Base-by-base conservation (phyloP, 2,329 filamentous ascomycete species). In the Cyanodermella asteris region DNA sequence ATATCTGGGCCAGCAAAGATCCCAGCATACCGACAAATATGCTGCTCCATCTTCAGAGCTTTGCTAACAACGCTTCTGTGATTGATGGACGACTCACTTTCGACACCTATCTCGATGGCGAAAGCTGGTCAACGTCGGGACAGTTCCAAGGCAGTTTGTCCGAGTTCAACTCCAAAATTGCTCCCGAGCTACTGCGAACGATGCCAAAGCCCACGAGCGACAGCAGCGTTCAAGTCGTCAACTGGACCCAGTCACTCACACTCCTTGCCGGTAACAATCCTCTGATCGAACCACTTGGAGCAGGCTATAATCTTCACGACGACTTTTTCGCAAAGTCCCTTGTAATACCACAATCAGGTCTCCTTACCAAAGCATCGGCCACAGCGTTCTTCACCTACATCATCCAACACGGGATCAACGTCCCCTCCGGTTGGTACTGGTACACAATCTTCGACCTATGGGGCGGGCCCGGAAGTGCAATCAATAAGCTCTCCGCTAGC, bases 31-130 rank as follows among this genome's bases (percentile, higher is more conserved):
- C 34, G 3, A 34, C 35, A 14, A 20, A 29, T 6, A 37, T 41
- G 4, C 53, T 54, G 35, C 34, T 47, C 7, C 43, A 49, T 33
- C 38, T 55, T 12, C 51, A 56, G 33, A 37, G 46, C 6, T 47
- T 50, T 18, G 45, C 45, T 11, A 42, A 41, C 15, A 53, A 50
- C 23, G 42, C 43, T 4, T 41, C 49, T 3, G 38, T 53, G 2
- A 37, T 56, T 6, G 51, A 52, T 25, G 37, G 43, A 26, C 46
- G 50, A 19, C 39, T 53, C 14, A 47, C 47, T 1, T 48, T 51
- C 20, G 50, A 50, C 6, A 42, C 51, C 22, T 50, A 55, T 31
- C 38, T 51, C 16, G 48, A 55, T 25, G 41, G 39, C 5, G 27
- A 30, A 2, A 17, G 20, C 6, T 50, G 47, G 37, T 41, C 33